Percentiles rank a stretch among this genome's conserved stretches.
Conservation (phyloP, 306 rosid species). For the Trichosanthes truncata region DNA sequence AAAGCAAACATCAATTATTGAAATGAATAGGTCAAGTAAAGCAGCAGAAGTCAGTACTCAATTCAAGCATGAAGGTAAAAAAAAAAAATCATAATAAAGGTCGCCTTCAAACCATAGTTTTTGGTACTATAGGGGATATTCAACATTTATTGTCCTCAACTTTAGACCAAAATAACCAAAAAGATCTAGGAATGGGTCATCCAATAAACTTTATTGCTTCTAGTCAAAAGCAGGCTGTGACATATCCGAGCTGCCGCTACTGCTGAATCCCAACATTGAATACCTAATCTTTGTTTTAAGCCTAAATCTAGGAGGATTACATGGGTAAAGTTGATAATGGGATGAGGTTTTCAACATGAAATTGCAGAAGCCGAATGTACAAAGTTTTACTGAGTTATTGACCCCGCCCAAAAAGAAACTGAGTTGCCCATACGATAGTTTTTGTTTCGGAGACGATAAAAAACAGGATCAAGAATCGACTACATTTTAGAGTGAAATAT, state of each 20-base stretch:
- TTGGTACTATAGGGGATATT: conserved; percentile 4
- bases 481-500: not conserved
- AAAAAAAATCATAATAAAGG: not conserved
- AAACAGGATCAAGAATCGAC: not conserved
- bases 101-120: conserved; percentile 1
- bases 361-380: not conserved
- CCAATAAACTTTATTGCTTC: not conserved
- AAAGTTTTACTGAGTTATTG: not conserved
- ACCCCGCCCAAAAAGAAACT: not conserved
- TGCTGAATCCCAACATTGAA: not conserved
- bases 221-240: conserved; percentile 2
- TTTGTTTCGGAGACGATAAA: not conserved
- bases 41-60: conserved; percentile 2
- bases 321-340: not conserved
- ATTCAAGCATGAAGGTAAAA: not conserved
- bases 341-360: not conserved
- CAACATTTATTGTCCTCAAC: conserved; percentile 9
- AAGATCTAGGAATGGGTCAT: not conserved
- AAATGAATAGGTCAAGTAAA: conserved; percentile 16
- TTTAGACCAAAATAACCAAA: conserved; percentile 10
- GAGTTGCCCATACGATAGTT: not conserved
- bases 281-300: not conserved
- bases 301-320: conserved; percentile 7
- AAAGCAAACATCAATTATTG: conserved; percentile 21
- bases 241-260: not conserved